A percentile compares a stretch with the other conserved stretches of the same genome.
phyloP scores from a whole-genome alignment of 2,329 filamentous ascomycete genomes.

The Chrysoporthe deuterocubensis region DNA sequence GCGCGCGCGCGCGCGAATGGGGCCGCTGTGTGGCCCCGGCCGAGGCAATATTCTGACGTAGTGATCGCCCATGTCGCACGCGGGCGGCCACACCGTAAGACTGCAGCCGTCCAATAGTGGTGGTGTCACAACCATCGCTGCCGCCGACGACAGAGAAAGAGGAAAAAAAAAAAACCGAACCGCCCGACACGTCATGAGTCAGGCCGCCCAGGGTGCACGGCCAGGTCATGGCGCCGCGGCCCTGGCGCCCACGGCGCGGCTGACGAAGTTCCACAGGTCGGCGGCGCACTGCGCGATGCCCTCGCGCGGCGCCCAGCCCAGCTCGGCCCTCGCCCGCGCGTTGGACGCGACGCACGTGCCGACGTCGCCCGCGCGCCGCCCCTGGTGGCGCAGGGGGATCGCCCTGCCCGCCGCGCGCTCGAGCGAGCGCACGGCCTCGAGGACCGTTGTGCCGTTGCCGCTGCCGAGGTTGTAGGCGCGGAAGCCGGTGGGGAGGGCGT shows the following conservation, averaged over 20 bases:
- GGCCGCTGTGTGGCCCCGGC: neutral
- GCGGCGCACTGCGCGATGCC: conserved; percentile 39
- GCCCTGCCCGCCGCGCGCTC: conserved; percentile 40
- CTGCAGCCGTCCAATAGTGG: neutral
- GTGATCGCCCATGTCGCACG: neutral
- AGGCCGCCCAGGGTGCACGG: too few species aligned
- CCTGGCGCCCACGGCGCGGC: conserved; percentile 16
- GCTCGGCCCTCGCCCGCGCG: conserved; percentile 44
- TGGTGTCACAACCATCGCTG: neutral
- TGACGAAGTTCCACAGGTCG: conserved; percentile 42
- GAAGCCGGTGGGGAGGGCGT: conserved; percentile 38
- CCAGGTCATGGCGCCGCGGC: too few species aligned
- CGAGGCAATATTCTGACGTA: neutral
- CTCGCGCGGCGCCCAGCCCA: conserved; percentile 46
- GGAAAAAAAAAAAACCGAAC: neutral
- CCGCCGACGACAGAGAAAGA: neutral
- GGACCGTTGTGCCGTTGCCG: conserved; percentile 50
- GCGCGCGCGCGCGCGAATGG: too few species aligned
- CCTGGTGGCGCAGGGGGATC: conserved; percentile 44
- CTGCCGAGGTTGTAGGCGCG: conserved; percentile 52
- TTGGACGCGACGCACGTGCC: conserved; percentile 48
- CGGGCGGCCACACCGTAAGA: neutral
- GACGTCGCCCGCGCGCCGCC: conserved; percentile 48
- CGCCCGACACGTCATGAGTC: too few species aligned
- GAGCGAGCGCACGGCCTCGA: conserved; percentile 47